phyloP scores from a whole-genome alignment of 192 early-diverging fungal genomes.

The Backusella liffmaniae region DNA sequence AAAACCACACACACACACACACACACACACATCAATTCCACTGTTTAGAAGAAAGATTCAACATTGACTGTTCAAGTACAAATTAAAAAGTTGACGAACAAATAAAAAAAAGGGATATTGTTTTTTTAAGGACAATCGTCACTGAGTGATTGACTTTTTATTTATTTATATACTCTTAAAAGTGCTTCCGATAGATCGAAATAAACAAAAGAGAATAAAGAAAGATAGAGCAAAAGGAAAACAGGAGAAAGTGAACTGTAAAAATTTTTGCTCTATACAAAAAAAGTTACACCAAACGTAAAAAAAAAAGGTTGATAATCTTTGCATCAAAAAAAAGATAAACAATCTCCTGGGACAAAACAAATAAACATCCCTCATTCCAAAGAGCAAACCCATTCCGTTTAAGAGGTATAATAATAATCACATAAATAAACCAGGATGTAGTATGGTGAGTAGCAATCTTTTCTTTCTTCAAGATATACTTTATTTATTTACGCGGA shows the following conservation, averaged over 20 bases:
- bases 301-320: conserved; percentile 4
- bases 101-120: neutral
- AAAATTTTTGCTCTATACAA: neutral
- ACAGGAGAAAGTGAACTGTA: neutral
- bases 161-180: neutral
- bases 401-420: neutral
- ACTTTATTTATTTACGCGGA: neutral
- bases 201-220: conserved; percentile 6
- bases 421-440: neutral
- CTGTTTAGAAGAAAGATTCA: neutral
- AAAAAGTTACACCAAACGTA: neutral
- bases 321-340: conserved; percentile 2
- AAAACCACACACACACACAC: neutral
- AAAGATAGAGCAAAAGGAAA: neutral
- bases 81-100: neutral
- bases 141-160: neutral
- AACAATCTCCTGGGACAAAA: neutral
- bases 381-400: neutral
- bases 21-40: neutral
- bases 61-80: neutral
- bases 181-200: neutral
- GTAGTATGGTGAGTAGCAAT: neutral
- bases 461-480: neutral
- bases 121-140: neutral
- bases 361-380: conserved; percentile 3